Base-by-base conservation (phyloP, 208 protist species). In the Wallacemonas collosoma region DNA sequence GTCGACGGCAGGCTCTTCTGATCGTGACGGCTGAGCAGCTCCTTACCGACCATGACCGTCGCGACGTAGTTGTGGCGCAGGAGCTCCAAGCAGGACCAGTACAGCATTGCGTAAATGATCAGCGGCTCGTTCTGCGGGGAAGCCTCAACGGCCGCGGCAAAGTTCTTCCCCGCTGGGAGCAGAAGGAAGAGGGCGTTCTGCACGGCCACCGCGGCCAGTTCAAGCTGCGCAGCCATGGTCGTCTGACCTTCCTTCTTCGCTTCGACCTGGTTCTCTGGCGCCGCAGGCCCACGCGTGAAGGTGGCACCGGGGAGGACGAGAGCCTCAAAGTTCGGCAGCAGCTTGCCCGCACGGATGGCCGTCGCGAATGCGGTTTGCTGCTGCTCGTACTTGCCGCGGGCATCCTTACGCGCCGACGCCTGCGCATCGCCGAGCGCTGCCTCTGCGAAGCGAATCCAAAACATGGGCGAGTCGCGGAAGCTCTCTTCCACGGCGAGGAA, bases 101-200 rank as follows among this genome's bases (percentile, higher is more conserved):
- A 95, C 53, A 93, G 80, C 69, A 94, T 75, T 6, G 88, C 88
- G 71, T 93, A 91, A 65, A 88, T 75, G 70, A 93, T 65, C 50
- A 93, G 68, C 47, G 72, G 65, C 63, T 79, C 74, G 54, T 85
- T 79, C 65, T 93, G 84, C 17, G 85, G 84, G 68, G 88, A 91
- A 38, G 80, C 81, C 57, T 93, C 83, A 9, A 86, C 58, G 14
- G 86, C 84, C 65, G 72, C 81, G 76, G 73, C 68, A 65, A 82
- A 83, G 56, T 71, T 89, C 76, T 88, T 72, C n/a, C 83, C 81
- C 43, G 77, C 76, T 15, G 92, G 88, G 36, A 94, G 64, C 7
- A 94, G 71, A 15, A 96, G 83, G 50, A 91, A 87, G 62, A 96
- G 81, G 3, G 92, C 89, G 69, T 96, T 96, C 79, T 91, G 89